Percentiles rank a stretch among this genome's conserved stretches.
These are phyloP conservation scores for Hydnum rufescens DNA, from an alignment of 768 basidiomycete genomes.

Conservation along the genomic window DNA sequence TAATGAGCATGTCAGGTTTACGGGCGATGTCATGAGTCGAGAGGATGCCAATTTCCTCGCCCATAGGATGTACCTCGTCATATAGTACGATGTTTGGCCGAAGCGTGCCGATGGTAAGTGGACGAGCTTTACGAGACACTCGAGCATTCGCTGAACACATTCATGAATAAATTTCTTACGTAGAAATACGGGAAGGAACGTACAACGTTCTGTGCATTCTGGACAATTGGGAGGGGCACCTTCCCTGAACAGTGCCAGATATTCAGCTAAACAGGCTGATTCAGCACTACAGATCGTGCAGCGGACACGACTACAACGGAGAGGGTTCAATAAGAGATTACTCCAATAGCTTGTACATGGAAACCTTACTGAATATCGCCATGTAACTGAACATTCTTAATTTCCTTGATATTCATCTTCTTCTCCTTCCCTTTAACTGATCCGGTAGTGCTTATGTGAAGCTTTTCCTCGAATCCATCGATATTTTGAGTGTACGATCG, in stretches of 20 bases:
- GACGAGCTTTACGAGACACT: conserved; percentile 61
- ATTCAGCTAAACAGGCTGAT: conserved; percentile 43
- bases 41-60: conserved; percentile 76
- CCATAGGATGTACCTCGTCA: conserved; percentile 80
- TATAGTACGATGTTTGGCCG: conserved; percentile 91
- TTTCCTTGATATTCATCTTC: conserved; percentile 46
- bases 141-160: conserved; percentile 44
- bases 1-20: conserved; percentile 79
- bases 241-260: conserved; percentile 40
- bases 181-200: conserved; percentile 21
- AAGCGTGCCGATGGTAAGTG: conserved; percentile 62
- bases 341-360: background rate
- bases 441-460: conserved; percentile 16
- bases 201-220: conserved; percentile 65
- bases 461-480: conserved; percentile 74
- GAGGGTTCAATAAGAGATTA: too few relatives aligned
- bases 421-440: conserved; percentile 12
- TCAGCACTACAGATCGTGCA: conserved; percentile 72
- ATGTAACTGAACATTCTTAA: conserved; percentile 83
- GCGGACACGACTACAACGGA: conserved; percentile 35
- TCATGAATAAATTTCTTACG: background rate
- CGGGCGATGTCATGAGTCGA: conserved; percentile 55
- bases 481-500: conserved; percentile 97
- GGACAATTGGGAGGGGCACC: conserved; percentile 73
- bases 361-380: conserved; percentile 52